phyloP scores from a whole-genome alignment of 306 rosid genomes.

The Phaseolus lunatus region DNA sequence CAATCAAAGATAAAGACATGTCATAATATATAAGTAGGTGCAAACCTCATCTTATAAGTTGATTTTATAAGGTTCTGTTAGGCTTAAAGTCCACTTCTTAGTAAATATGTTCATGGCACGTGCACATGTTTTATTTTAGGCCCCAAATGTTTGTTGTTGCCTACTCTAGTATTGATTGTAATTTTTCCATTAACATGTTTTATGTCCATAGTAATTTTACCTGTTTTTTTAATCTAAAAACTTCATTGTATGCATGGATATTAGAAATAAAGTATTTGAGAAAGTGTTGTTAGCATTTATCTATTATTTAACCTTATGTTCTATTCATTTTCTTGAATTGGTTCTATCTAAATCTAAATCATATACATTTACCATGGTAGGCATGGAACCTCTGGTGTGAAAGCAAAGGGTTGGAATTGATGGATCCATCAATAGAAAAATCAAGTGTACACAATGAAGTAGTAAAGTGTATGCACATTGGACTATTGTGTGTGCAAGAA shows the following conservation, averaged over 20 bases:
- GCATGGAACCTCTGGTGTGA: slow-evolving; percentile 65
- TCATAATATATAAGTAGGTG: too few relatives aligned
- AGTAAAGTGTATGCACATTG: slow-evolving; percentile 50
- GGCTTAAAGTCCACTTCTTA: too few relatives aligned
- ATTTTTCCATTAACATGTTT: not conserved
- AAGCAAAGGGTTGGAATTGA: slow-evolving; percentile 49
- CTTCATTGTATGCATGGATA: not conserved
- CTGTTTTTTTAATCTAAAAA: not conserved
- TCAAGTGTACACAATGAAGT: slow-evolving; percentile 41
- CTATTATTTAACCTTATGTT: too few relatives aligned
- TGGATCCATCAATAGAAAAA: slow-evolving; percentile 54
- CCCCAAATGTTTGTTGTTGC: too few relatives aligned
- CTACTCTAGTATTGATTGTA: too few relatives aligned
- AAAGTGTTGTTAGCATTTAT: too few relatives aligned
- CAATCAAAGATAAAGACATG: too few relatives aligned
- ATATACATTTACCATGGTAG: slow-evolving; percentile 34
- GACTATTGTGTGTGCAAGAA: slow-evolving; percentile 63
- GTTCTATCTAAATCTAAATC: slow-evolving; percentile 20
- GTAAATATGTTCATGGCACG: too few relatives aligned
- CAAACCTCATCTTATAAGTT: too few relatives aligned
- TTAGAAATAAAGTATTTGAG: too few relatives aligned
- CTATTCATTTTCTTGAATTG: not conserved
- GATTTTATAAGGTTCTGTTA: too few relatives aligned
- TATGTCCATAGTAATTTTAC: not conserved
- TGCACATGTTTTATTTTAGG: too few relatives aligned